Percentiles rank a stretch among this genome's conserved stretches.
Conservation (phyloP, 495 filamentous ascomycete genomes). For the Penicillium canescens region DNA sequence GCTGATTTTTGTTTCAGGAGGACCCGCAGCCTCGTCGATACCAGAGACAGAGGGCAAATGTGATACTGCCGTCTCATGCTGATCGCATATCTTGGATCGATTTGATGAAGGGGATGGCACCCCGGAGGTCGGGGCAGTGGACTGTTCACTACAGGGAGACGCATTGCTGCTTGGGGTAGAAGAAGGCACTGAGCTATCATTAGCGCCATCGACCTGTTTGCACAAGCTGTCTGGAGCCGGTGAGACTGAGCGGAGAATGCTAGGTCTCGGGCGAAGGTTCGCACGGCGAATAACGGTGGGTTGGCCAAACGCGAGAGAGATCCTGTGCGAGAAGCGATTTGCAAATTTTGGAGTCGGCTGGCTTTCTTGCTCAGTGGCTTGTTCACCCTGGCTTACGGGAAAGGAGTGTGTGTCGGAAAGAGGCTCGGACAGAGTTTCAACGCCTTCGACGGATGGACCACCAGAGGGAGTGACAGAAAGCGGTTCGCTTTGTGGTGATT, state of each 20-base stretch:
- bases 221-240: slow-evolving; percentile 8
- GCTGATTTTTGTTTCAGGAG: slow-evolving; percentile 13
- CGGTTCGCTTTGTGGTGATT: slow-evolving; percentile 8
- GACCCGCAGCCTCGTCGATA: slow-evolving; percentile 5
- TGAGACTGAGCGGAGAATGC: slow-evolving; percentile 30
- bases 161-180: slow-evolving; percentile 34
- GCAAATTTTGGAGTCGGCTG: slow-evolving; percentile 31
- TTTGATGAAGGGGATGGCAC: slow-evolving; percentile 26
- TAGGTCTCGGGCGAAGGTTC: slow-evolving; percentile 44
- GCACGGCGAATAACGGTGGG: slow-evolving; percentile 57
- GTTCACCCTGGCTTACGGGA: neutral
- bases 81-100: slow-evolving; percentile 16
- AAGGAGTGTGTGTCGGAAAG: neutral
- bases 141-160: slow-evolving; percentile 32
- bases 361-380: slow-evolving; percentile 5
- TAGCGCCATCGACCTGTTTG: slow-evolving; percentile 30
- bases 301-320: slow-evolving; percentile 51
- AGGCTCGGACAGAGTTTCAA: neutral
- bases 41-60: slow-evolving; percentile 10
- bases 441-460: neutral
- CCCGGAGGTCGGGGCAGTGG: slow-evolving; percentile 38
- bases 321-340: slow-evolving; percentile 47
- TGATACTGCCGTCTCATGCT: neutral
- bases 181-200: slow-evolving; percentile 43
- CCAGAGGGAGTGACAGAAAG: slow-evolving; percentile 2